These are phyloP conservation scores for Fusarium subtropicale DNA, from an alignment of 2,329 filamentous ascomycete genomes.

Conservation along the genomic window DNA sequence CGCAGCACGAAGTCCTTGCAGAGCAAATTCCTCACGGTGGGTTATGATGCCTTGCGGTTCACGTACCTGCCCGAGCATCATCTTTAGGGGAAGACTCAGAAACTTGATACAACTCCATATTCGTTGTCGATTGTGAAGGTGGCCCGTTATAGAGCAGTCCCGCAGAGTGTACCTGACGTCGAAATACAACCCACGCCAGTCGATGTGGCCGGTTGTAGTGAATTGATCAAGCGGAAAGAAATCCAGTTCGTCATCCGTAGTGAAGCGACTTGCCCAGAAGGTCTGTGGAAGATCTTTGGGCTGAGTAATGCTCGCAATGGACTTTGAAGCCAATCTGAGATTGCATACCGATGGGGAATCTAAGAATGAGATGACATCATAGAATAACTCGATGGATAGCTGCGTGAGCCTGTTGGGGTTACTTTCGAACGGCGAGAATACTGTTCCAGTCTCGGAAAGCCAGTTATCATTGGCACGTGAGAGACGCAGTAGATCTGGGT, in stretches of 20 bases:
- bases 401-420: conserved; percentile 2
- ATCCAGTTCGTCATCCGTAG: neutral
- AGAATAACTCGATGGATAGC: conserved; percentile 1
- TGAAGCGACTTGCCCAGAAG: conserved; percentile 31
- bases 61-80: neutral
- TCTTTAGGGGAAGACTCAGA: neutral
- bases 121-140: neutral
- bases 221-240: neutral
- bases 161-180: neutral
- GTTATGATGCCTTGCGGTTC: neutral
- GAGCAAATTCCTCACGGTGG: neutral
- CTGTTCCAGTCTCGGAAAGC: neutral
- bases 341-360: conserved; percentile 3
- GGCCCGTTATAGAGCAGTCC: neutral
- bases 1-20: neutral
- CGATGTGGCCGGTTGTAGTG: rapidly evolving
- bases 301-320: neutral
- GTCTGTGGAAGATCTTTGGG: neutral
- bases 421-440: neutral
- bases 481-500: neutral
- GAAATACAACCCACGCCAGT: conserved; percentile 13
- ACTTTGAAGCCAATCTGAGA: conserved; percentile 8
- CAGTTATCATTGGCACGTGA: rapidly evolving
- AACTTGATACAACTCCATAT: neutral
- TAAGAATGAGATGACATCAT: neutral